Evolutionary conservation across 2,329 filamentous ascomycete species (phyloP).

Genomic region (Fusarium sarcochroum): DNA sequence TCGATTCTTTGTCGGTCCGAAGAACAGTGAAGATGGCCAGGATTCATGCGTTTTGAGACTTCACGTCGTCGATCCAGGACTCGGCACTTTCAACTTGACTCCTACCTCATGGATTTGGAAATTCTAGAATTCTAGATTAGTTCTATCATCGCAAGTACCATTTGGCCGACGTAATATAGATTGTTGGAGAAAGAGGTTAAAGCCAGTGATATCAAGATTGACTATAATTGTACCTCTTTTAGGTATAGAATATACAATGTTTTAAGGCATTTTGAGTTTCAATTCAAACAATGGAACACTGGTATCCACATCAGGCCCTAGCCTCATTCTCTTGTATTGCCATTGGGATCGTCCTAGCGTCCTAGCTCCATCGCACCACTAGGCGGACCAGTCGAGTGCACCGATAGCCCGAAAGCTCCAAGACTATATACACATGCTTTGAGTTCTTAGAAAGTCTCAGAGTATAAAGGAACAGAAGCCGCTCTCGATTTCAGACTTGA

Average conservation of each 20-base stretch:
- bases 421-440: background rate
- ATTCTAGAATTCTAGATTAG: too few species aligned
- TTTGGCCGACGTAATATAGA: too few species aligned
- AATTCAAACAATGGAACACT: background rate
- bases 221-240: background rate
- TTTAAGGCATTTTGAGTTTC: background rate
- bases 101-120: too few species aligned
- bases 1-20: background rate
- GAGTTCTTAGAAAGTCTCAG: background rate
- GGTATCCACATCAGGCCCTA: background rate
- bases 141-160: too few species aligned
- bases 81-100: background rate
- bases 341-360: background rate
- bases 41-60: background rate
- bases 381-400: background rate
- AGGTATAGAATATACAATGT: background rate
- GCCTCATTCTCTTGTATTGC: background rate
- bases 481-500: background rate
- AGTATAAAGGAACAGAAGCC: background rate
- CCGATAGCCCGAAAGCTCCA: background rate
- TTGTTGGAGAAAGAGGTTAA: too few species aligned
- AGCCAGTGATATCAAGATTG: too few species aligned
- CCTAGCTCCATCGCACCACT: background rate
- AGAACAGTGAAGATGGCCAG: background rate
- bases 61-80: background rate